phyloP scores from a whole-genome alignment of 179 eudicot genomes.

The Drosera spatulata region DNA sequence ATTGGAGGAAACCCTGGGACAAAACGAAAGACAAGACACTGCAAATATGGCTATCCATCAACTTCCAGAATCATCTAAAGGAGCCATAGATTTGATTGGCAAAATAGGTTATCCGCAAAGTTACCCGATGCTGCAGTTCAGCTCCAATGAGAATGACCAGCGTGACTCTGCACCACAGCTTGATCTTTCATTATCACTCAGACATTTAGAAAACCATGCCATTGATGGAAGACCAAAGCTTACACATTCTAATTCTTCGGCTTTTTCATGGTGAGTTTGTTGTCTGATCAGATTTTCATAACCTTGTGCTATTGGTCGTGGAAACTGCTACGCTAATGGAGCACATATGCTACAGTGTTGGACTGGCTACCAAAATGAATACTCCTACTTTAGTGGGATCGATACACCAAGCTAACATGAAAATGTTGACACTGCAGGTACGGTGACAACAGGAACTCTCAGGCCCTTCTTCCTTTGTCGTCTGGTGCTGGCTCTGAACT shows the following conservation, averaged over 20 bases:
- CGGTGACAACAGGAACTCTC: constrained; percentile 19
- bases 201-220: constrained; percentile 15
- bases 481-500: constrained; percentile 10
- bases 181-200: constrained; percentile 32
- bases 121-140: constrained; percentile 4
- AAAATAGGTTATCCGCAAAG: constrained; percentile 21
- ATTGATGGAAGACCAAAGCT: constrained; percentile 21
- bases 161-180: constrained; percentile 21
- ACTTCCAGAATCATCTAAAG: constrained; percentile 15
- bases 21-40: constrained; percentile 7
- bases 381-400: too few species aligned
- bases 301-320: too few species aligned
- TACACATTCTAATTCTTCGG: constrained; percentile 35
- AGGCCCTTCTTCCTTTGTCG: constrained; percentile 10
- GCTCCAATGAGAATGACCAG: constrained; percentile 10
- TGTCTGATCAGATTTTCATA: too few species aligned
- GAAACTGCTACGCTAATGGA: too few species aligned
- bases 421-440: constrained; percentile 19
- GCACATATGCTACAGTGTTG: too few species aligned
- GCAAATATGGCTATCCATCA: constrained; percentile 7
- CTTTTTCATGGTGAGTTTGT: constrained; percentile 45
- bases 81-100: constrained; percentile 45
- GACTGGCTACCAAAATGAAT: too few species aligned
- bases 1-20: constrained; percentile 19
- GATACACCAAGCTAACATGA: too few species aligned